Conservation (phyloP, 371 early-diverging fungal genomes). For the Mucor plumbeus region DNA sequence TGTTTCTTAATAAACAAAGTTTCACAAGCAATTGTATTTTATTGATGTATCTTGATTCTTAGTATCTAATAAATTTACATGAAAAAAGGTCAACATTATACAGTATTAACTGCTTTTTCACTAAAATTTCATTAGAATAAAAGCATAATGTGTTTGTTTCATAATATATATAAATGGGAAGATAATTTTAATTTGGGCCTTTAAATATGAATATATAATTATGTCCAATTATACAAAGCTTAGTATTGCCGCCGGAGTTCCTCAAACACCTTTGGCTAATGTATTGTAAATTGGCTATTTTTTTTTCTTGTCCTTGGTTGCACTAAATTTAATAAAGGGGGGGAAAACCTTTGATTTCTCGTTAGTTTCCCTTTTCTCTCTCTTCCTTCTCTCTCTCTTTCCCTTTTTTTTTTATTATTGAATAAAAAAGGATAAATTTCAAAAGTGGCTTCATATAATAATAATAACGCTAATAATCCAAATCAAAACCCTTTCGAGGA, state of each 20-base stretch:
- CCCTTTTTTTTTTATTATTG: background rate
- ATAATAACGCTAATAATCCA: constrained; percentile 15
- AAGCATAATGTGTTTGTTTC: too few relatives aligned
- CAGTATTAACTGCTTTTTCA: too few relatives aligned
- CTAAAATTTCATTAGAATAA: too few relatives aligned
- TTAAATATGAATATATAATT: too few relatives aligned
- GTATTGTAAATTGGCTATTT: constrained; percentile 1
- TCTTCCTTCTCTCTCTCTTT: background rate
- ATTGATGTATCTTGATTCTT: too few relatives aligned
- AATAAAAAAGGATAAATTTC: background rate
- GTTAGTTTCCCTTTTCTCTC: background rate
- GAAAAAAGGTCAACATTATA: too few relatives aligned
- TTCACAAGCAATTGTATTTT: too few relatives aligned
- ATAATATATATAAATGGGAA: too few relatives aligned
- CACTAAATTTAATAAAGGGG: constrained; percentile 2
- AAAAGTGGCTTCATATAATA: constrained; percentile 28
- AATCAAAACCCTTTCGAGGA: constrained; percentile 34
- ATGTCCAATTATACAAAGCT: too few relatives aligned
- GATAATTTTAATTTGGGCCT: too few relatives aligned
- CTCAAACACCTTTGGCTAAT: background rate
- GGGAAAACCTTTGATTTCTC: constrained; percentile 1
- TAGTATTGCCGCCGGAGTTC: background rate
- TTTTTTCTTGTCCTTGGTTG: constrained; percentile 4
- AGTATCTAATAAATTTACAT: too few relatives aligned
- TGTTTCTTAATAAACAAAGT: too few relatives aligned